Base-by-base conservation (phyloP, 2,329 filamentous ascomycete species). In the Dothideomycetes sp. region DNA sequence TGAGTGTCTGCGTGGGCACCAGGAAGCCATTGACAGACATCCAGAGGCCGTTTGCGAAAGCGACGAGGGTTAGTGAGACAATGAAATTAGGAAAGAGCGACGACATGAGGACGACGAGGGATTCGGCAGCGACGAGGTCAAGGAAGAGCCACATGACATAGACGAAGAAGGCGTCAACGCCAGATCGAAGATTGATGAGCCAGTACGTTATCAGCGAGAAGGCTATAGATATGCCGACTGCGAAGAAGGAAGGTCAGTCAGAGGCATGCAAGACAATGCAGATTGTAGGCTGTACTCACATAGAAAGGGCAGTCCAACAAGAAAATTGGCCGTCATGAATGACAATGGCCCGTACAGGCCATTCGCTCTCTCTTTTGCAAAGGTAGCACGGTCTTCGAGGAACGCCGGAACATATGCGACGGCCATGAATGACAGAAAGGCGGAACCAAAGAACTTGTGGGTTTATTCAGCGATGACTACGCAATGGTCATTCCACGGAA, bases 111-210 rank as follows among this genome's bases (percentile, higher is more conserved):
- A 93, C 82, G 14, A 91, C 84, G 0, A 91, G 72, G 1, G 80
- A 81, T 59, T 91, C 85, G 11, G 84, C 85, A 0, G 85, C 84
- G 2, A 91, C 60, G 0, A 93, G 73, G 53, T 93, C 84, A 14
- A 91, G 71, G 64, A 89, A 91, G 2, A 91, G 69, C 83, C 84
- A 93, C 63, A 89, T 72, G 2, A 87, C 70, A 75, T 77, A 91
- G 14, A 67, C 78, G 59, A 84, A 81, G 63, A 93, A 93, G 2
- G 77, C 77, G 0, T 57, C 44, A 0, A 69, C 79, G 0, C 67
- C 72, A 1, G 79, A 73, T 2, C 72, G 73, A 60, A 91, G 86
- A 59, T 84, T 81, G 36, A 74, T 75, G 1, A 93, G 73, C 79
- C 80, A 91, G 67, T 91, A 91, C 2, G 76, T 73, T 36, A 89